Base-by-base conservation (phyloP, 1,284 basidiomycete genomes). In the Coniferiporia weirii region DNA sequence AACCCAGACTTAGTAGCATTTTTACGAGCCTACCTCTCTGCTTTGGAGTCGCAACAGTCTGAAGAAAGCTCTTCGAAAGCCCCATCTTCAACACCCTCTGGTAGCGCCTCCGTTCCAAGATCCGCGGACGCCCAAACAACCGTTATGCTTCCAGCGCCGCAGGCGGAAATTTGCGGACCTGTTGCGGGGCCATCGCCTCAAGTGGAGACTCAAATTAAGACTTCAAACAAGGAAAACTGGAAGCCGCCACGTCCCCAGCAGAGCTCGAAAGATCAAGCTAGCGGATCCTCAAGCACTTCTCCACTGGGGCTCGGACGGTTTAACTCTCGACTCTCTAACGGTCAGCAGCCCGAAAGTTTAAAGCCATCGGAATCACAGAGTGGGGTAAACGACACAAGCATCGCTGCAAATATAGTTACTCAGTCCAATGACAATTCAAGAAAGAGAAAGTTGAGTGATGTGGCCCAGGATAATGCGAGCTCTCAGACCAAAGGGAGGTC, bases 191-290 rank as follows among this genome's bases (percentile, higher is more conserved):
- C 43, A 19, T 34, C 12, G 20, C 15, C n/a, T 6, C 17, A 3
- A 15, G 8, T 35, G 20, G 32, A 17, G 10, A 5, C 48, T 3
- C 22, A 27, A 27, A 44, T 40, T n/a, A 50, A 19, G 2, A 13
- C 49, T 27, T 45, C n/a, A 4, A 53, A 60, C 27, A 60, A 60
- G 43, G 59, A 60, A 50, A 60, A 60, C 43, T 48, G 48, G 20
- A 60, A 56, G 40, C 59, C 59, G 12, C 40, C 35, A 15, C 59
- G 32, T 34, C 19, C 40, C 6, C 15, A 20, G 13, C 17, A 56
- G 34, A 8, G 32, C 46, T 9, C 32, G 7, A 55, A 51, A 43
- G 22, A 22, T 15, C n/a, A 19, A n/a, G 1, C 45, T 15, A 46
- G 19, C 19, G 15, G n/a, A 15, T 19, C 57, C 20, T 17, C 15